phyloP scores from a whole-genome alignment of 768 basidiomycete species.

The Termitomyces titanicus region DNA sequence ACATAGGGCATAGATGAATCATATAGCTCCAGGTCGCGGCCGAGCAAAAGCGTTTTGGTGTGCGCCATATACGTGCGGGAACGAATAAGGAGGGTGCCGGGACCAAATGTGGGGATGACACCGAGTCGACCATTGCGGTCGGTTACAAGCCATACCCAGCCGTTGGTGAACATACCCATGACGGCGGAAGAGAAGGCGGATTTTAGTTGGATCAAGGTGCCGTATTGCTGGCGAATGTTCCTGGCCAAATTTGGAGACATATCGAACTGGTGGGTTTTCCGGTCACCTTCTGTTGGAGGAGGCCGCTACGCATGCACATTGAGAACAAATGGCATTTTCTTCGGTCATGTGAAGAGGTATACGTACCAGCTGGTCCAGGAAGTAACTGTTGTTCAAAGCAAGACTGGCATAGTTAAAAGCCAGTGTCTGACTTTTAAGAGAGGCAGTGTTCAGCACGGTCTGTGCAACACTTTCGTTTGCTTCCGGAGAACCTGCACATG shows the following conservation, averaged over 20 bases:
- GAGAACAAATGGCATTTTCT: constrained; percentile 1
- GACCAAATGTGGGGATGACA: constrained; percentile 82
- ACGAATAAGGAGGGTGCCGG: constrained; percentile 82
- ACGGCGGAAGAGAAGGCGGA: constrained; percentile 74
- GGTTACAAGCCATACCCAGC: constrained; percentile 87
- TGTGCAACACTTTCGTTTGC: constrained; percentile 60
- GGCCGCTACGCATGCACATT: constrained; percentile 33
- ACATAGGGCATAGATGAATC: constrained; percentile 1
- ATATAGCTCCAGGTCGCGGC: constrained; percentile 6
- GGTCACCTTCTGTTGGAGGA: constrained; percentile 27
- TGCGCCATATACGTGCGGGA: constrained; percentile 40
- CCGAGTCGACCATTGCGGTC: constrained; percentile 58
- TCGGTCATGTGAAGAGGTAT: not conserved
- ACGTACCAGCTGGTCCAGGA: constrained; percentile 82
- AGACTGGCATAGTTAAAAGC: constrained; percentile 90
- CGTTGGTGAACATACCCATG: constrained; percentile 72
- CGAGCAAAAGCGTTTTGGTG: constrained; percentile 14
- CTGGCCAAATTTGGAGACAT: constrained; percentile 30
- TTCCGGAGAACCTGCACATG: constrained; percentile 48
- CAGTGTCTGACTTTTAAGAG: constrained; percentile 53
- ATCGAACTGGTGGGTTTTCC: constrained; percentile 31
- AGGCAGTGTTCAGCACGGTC: constrained; percentile 67
- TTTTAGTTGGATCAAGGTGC: constrained; percentile 64
- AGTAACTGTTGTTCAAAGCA: constrained; percentile 94
- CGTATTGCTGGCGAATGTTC: constrained; percentile 49